Base-by-base conservation (phyloP, 2,329 filamentous ascomycete genomes). In the Talaromyces verruculosus region DNA sequence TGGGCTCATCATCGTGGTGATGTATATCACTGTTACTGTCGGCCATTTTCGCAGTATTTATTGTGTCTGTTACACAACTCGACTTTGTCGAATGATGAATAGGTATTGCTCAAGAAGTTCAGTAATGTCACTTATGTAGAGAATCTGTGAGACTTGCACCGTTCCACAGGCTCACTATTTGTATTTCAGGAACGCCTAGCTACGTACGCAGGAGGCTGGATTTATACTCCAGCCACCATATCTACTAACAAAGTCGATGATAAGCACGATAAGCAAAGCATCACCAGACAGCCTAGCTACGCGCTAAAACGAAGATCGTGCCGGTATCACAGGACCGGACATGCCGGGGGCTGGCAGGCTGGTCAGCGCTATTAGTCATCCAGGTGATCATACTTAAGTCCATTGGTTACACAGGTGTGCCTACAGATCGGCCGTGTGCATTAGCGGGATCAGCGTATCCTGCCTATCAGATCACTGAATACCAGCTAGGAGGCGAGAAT, bases 291-390 rank as follows among this genome's bases (percentile, higher is more conserved):
- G 25, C 25, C 57, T 30, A 60, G 35, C 28, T 2, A 15, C 35
- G 30, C 37, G 37, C 57, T 45, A 60, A 60, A 30, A 45, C 3
- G 37, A 28, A 45, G 57, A 43, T 45, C 39, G 57, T 33, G 57
- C 57, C 22, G 25, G 39, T 45, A 33, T 57, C 33, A 57, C 53
- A 39, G 53, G 53, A n/a, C 33, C 51, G 37, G n/a, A 57, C 6
- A 8, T 15, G n/a, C 30, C 53, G 33, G n/a, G 4, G 47, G 22
- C 25, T 51, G 45, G 45, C 45, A 15, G 19, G 45, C n/a, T 35
- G 51, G 51, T 19, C 30, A 8, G 51, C 28, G 30, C 30, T 22
- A 57, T 57, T 15, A 53, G 15, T 30, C 8, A 19, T 22, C 11
- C 33, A 17, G 33, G 39, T 57, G 19, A 25, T 25, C 17, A 17